phyloP scores from a whole-genome alignment of 257 asterid genomes.

The Solanum chmielewskii region DNA sequence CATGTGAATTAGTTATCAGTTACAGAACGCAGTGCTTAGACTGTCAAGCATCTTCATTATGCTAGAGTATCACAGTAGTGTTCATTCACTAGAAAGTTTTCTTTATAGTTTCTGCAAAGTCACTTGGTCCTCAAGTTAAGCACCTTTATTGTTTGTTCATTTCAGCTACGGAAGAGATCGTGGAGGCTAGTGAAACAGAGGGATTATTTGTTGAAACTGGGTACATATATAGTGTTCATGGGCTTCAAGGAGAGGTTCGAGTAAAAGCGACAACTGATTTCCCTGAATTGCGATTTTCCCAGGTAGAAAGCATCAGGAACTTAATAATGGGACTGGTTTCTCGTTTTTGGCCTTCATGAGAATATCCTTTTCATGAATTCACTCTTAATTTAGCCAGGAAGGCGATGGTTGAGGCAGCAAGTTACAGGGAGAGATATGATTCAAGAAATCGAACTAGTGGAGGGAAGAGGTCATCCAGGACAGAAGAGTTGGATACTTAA shows the following conservation, averaged over 20 bases:
- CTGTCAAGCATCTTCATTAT: not conserved
- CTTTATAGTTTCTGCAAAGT: not conserved
- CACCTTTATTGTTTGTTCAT: not conserved
- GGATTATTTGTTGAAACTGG: constrained; percentile 65
- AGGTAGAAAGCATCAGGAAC: constrained; percentile 34
- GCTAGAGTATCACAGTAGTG: not conserved
- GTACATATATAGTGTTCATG: constrained; percentile 73
- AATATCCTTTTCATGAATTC: not conserved
- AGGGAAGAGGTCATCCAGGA: constrained; percentile 81
- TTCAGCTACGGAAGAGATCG: constrained; percentile 45
- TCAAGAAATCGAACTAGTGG: constrained; percentile 74
- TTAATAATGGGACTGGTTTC: not conserved
- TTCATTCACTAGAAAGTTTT: not conserved
- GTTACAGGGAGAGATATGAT: constrained; percentile 54
- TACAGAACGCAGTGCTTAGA: too few relatives aligned
- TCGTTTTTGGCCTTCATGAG: not conserved
- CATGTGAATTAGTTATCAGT: not conserved
- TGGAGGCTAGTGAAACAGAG: constrained; percentile 33
- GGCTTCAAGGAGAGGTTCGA: constrained; percentile 84
- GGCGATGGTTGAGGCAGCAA: constrained; percentile 84
- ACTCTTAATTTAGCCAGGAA: constrained; percentile 61
- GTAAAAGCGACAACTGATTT: constrained; percentile 72
- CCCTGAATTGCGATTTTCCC: constrained; percentile 82
- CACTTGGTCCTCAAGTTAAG: not conserved
- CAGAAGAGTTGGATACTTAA: constrained; percentile 71